Base-by-base conservation (phyloP, 148 eudicot species). In the Cornus florida region DNA sequence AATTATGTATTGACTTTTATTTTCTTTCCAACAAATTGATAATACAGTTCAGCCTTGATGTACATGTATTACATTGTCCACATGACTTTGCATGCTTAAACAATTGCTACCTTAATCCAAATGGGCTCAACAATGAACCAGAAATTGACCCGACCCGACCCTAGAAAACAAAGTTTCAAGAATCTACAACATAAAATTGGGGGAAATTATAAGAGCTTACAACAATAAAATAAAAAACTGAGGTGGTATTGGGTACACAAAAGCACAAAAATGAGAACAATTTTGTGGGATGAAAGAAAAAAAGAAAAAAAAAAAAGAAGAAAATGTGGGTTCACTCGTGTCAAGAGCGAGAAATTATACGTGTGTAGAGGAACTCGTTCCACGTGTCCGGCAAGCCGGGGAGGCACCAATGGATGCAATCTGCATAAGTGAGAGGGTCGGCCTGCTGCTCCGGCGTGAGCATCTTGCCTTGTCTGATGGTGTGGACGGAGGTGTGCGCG, bases 341-440 rank as follows among this genome's bases (percentile, higher is more conserved):
- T 85, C 84, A 85, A 83, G 90, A 77, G 1, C 78, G 83, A 35
- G 88, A 85, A 20, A 95, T 84, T 33, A 95, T 95, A 35, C 89
- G 91, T 2, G 99, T 71, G 69, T 95, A 95, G 5, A 95, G 82
- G 67, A 95, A 89, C 89, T 95, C 98, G 6, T 95, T 95, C 98
- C 98, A 95, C 2, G 88, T 92, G 78, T 95, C 99, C 4, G 99
- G 99, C 67, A 95, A 70, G 10, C 99, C 99, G 1, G 99, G 99
- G 20, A 95, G 89, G 77, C 99, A 95, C 99, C 99, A 95, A 35
- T 95, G 99, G 32, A 95, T 95, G 69, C 99, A 95, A 83, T 95
- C 99, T 0, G 99, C 97, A 43, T 85, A 95, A 0, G 78, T 80
- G 1, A 69, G 77, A 1, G 99, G 99, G 35, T 93, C 97, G 0